Percentiles rank a stretch among this genome's conserved stretches.
These are phyloP conservation scores for Alternaria triticina DNA, from an alignment of 2,329 filamentous ascomycete genomes.

Conservation along the genomic window DNA sequence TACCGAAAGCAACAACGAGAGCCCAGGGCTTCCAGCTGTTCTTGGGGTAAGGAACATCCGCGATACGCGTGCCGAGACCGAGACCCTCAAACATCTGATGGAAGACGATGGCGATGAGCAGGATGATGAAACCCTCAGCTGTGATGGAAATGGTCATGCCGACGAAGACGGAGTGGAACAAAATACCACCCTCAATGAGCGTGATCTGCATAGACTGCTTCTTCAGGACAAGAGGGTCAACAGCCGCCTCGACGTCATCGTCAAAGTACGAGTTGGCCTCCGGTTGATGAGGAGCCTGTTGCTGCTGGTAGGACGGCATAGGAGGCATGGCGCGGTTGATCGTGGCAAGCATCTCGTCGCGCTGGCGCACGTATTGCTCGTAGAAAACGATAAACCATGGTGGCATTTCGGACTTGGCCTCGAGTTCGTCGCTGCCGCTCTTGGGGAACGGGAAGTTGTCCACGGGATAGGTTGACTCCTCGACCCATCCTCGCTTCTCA, in stretches of 20 bases:
- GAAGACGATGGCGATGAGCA: slow-evolving; percentile 68
- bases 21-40: slow-evolving; percentile 66
- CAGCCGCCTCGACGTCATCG: slow-evolving; percentile 43
- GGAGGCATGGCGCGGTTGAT: slow-evolving; percentile 51
- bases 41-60: slow-evolving; percentile 64
- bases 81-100: slow-evolving; percentile 70
- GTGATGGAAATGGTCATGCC: slow-evolving; percentile 67
- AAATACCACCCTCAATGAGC: slow-evolving; percentile 65
- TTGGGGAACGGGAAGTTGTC: slow-evolving; percentile 41
- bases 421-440: slow-evolving; percentile 33
- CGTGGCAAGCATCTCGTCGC: slow-evolving; percentile 64
- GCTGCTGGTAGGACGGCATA: slow-evolving; percentile 42
- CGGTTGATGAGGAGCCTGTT: slow-evolving; percentile 23
- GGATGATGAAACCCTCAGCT: slow-evolving; percentile 61
- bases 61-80: slow-evolving; percentile 66
- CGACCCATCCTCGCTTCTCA: slow-evolving; percentile 45
- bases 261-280: slow-evolving; percentile 45
- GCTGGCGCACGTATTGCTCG: slow-evolving; percentile 67
- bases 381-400: slow-evolving; percentile 69
- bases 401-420: slow-evolving; percentile 58
- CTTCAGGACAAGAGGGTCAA: slow-evolving; percentile 48
- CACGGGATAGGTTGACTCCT: slow-evolving; percentile 33
- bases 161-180: slow-evolving; percentile 70
- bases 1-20: slow-evolving; percentile 67
- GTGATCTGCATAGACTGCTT: slow-evolving; percentile 50